A percentile compares a stretch with the other conserved stretches of the same genome.
Evolutionary conservation across 2,329 filamentous ascomycete species (phyloP).

Genomic region (Rhynchosporium graminicola): DNA sequence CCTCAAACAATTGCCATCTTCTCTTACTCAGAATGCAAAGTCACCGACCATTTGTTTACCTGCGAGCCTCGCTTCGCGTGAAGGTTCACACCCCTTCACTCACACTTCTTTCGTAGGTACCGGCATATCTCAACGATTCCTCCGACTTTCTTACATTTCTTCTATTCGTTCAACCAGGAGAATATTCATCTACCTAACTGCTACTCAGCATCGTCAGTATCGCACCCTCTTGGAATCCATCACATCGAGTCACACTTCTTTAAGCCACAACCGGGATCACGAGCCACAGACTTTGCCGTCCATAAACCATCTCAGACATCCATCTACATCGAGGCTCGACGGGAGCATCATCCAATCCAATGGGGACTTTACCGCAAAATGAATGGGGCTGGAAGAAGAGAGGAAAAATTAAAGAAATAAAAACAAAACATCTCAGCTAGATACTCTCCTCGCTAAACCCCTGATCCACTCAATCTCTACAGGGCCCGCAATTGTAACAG

Average conservation of each 20-base stretch:
- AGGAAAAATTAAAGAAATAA: not conserved
- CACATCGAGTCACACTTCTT: not conserved
- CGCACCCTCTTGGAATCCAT: not conserved
- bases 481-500: not conserved
- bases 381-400: conserved; percentile 2
- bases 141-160: conserved; percentile 1
- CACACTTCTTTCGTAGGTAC: not conserved
- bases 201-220: not conserved
- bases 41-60: conserved; percentile 7
- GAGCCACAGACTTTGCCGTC: conserved; percentile 1
- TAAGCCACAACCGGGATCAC: conserved; percentile 7
- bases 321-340: not conserved
- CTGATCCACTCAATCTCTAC: not conserved
- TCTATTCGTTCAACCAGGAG: not conserved
- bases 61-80: not conserved
- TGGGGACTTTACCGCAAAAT: too few species aligned
- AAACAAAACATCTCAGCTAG: not conserved
- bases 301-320: not conserved
- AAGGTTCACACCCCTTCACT: conserved; percentile 7
- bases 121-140: not conserved
- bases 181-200: too few species aligned
- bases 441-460: not conserved
- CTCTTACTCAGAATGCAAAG: conserved; percentile 2
- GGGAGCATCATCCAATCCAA: conserved; percentile 3
- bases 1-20: not conserved